phyloP scores from a whole-genome alignment of 495 filamentous ascomycete species.

The Penicillium diatomitis region DNA sequence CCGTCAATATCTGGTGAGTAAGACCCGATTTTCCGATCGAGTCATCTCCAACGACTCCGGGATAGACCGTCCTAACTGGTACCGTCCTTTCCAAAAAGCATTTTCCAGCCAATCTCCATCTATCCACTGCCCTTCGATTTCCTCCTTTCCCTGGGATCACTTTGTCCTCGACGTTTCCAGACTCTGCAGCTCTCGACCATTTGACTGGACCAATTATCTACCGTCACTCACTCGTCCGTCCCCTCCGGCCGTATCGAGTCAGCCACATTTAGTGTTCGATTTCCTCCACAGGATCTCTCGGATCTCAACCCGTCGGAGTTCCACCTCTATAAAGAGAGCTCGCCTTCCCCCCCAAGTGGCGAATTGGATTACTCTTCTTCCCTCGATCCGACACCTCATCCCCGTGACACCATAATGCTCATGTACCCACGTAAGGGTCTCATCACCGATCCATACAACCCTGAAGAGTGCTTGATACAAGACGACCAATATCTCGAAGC shows the following conservation, averaged over 20 bases:
- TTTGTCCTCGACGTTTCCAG: conserved; percentile 29
- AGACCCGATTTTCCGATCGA: conserved; percentile 12
- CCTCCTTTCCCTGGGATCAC: conserved; percentile 6
- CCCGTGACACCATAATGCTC: conserved; percentile 36
- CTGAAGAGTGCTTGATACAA: conserved; percentile 36
- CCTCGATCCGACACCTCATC: conserved; percentile 22
- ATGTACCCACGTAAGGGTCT: conserved; percentile 43
- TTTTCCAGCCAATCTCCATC: conserved; percentile 8
- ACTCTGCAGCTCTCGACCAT: conserved; percentile 17
- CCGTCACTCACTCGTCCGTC: conserved; percentile 1
- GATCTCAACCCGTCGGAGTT: conserved; percentile 25
- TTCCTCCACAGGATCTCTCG: conserved; percentile 15
- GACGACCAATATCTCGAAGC: conserved; percentile 34
- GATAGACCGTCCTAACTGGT: conserved; percentile 5
- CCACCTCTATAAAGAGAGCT: conserved; percentile 21
- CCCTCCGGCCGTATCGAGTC: conserved; percentile 1
- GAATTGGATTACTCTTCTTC: conserved; percentile 11
- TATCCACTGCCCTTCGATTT: no score
- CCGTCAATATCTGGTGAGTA: neutral
- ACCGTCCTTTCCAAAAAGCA: neutral
- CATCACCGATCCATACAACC: conserved; percentile 35
- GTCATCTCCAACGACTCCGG: conserved; percentile 11
- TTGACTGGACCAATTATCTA: neutral
- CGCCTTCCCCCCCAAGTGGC: conserved; percentile 26
- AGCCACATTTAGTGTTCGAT: conserved; percentile 5